These are phyloP conservation scores for Rhizopogon sp. DNA, from an alignment of 768 basidiomycete species.

Conservation along the genomic window DNA sequence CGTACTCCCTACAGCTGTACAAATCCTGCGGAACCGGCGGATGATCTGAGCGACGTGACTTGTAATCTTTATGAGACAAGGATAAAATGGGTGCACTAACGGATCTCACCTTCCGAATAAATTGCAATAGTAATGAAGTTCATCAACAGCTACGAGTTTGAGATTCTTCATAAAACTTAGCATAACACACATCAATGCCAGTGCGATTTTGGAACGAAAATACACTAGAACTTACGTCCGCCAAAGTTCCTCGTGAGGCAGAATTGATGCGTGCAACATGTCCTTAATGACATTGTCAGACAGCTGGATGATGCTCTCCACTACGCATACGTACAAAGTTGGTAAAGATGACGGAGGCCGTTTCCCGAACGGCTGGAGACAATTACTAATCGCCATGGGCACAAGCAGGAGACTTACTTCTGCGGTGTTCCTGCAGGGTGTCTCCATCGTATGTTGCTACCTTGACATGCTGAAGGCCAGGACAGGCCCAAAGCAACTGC, in stretches of 20 bases:
- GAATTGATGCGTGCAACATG: slow-evolving; percentile 78
- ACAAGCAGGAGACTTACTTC: slow-evolving; percentile 33
- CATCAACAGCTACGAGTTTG: slow-evolving; percentile 77
- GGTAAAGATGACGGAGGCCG: slow-evolving; percentile 78
- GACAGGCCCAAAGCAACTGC: slow-evolving; percentile 55
- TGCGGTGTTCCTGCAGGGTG: slow-evolving; percentile 65
- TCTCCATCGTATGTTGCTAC: slow-evolving; percentile 87
- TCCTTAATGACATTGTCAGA: slow-evolving; percentile 42
- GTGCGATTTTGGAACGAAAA: neutral
- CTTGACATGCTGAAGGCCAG: slow-evolving; percentile 56
- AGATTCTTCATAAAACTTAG: slow-evolving; percentile 70
- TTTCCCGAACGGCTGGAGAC: slow-evolving; percentile 58
- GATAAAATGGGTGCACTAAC: neutral
- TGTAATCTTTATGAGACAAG: slow-evolving; percentile 1
- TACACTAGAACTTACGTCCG: slow-evolving; percentile 42
- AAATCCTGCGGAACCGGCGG: slow-evolving; percentile 70
- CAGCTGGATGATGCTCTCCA: neutral
- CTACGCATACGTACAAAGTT: slow-evolving; percentile 62
- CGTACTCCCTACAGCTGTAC: slow-evolving; percentile 74
- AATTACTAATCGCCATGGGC: neutral
- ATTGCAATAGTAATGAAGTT: slow-evolving; percentile 83
- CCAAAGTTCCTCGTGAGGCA: slow-evolving; percentile 85
- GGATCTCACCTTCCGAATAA: slow-evolving; percentile 65
- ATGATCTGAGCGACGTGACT: slow-evolving; percentile 82
- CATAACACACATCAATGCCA: slow-evolving; percentile 4